Evolutionary conservation across 2,329 filamentous ascomycete genomes (phyloP), one percentile per base, ranked within the genome.

Genomic region (Phyllosticta paracitricarpa): DNA sequence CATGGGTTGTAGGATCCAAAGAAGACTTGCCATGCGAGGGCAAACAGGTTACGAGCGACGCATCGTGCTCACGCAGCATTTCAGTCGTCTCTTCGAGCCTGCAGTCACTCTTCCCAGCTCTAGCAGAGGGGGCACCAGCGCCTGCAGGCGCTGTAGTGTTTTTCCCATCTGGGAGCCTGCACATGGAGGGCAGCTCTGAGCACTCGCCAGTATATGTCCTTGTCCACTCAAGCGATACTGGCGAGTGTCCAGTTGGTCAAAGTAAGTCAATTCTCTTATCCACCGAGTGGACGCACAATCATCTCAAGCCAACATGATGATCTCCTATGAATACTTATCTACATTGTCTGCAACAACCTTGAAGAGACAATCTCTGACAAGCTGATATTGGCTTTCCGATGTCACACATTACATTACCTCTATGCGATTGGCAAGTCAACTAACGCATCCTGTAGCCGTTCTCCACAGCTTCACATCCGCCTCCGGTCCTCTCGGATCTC

Each of bases 261-360:
- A 86, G 93, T 99, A 84, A 91, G 93, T 89, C 56, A 62, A 24
- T 26, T 12, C 54, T 63, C 17, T 55, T 25, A 61, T 52, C 62
- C 63, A 65, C 51, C 48, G 48, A 63, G 63, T 63, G 51, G 58
- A 59, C 51, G 51, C 53, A 26, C 40, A 33, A 63, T 57, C 55
- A 65, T 65, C 63, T n/a, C 19, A 51, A 62, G 69, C 72, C 81
- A 82, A 81, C 72, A 88, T 91, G 93, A 97, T 97, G 92, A 96
- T 81, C 76, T 83, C 77, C 77, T 80, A 81, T 76, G 82, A 95
- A 94, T 90, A 92, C 92, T 97, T 97, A 97, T 97, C 93, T 97
- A 97, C 93, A 97, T 97, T 97, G 91, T 89, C 93, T 92, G 93
- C 73, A 96, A 88, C 78, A 79, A 75, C 82, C 82, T 88, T 96